Evolutionary conservation across 768 basidiomycete genomes (phyloP).

Genomic region (Amanita fuliginea): DNA sequence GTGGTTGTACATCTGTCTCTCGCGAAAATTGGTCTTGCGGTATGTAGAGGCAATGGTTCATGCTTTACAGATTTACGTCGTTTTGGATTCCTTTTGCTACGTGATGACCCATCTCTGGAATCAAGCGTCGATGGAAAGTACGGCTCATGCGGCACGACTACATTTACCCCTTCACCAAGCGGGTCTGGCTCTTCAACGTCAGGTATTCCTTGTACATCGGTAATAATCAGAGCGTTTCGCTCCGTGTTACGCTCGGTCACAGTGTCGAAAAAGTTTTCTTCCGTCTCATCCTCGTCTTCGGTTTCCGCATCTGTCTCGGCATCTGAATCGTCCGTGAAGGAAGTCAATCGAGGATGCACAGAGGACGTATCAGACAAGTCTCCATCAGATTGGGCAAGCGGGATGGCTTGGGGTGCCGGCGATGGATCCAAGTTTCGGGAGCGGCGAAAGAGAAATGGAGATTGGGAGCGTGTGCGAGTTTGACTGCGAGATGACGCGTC

Average conservation of each 20-base stretch:
- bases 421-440: slow-evolving; percentile 49
- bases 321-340: slow-evolving; percentile 54
- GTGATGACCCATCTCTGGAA: slow-evolving; percentile 18
- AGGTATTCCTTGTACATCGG: slow-evolving; percentile 20
- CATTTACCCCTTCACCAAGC: slow-evolving; percentile 86
- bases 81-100: slow-evolving; percentile 34
- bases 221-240: slow-evolving; percentile 51
- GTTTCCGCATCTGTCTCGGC: slow-evolving; percentile 41
- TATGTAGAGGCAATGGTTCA: slow-evolving; percentile 55
- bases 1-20: slow-evolving; percentile 89
- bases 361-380: slow-evolving; percentile 50
- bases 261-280: slow-evolving; percentile 51
- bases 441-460: slow-evolving; percentile 70
- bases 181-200: slow-evolving; percentile 69
- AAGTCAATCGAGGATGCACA: slow-evolving; percentile 44
- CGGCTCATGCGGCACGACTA: slow-evolving; percentile 74
- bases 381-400: slow-evolving; percentile 50
- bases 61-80: slow-evolving; percentile 53
- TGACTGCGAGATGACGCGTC: slow-evolving; percentile 35
- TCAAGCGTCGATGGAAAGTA: slow-evolving; percentile 73
- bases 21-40: slow-evolving; percentile 76
- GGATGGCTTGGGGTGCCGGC: slow-evolving; percentile 43
- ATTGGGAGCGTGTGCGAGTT: slow-evolving; percentile 62
- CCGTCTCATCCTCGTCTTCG: slow-evolving; percentile 25
- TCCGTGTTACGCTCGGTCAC: slow-evolving; percentile 86